These are phyloP conservation scores for Ceratobasidium sp. DNA, from an alignment of 1,284 basidiomycete species.

Conservation along the genomic window DNA sequence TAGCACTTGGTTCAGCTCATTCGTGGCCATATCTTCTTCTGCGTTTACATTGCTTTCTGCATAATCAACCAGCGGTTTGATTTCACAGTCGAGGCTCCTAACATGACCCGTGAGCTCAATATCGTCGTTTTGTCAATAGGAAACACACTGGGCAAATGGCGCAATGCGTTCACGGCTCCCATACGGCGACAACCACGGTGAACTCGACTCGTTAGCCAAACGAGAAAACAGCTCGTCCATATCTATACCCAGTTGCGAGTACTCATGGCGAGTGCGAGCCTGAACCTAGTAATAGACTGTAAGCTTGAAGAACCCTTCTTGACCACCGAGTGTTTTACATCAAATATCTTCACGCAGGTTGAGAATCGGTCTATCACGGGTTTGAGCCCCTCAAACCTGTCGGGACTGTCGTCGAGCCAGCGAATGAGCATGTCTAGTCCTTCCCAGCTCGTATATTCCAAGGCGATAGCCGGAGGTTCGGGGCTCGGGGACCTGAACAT, in stretches of 20 bases:
- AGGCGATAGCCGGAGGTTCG: no score
- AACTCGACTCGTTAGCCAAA: no score
- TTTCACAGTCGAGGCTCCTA: not conserved
- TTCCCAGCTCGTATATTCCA: not conserved
- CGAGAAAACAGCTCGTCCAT: no score
- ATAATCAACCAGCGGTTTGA: not conserved
- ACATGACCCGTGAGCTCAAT: not conserved
- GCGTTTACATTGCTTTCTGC: no score
- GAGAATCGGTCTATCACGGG: not conserved
- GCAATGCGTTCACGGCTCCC: no score
- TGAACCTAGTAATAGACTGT: no score
- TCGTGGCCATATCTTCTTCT: not conserved
- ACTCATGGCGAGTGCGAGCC: not conserved
- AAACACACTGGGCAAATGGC: no score
- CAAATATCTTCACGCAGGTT: not conserved
- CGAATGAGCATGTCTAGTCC: not conserved
- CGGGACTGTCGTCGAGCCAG: not conserved
- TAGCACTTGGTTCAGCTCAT: not conserved
- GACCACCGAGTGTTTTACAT: not conserved
- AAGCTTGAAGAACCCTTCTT: no score
- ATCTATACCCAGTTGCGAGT: not conserved
- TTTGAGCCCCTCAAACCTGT: not conserved
- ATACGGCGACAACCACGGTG: no score
- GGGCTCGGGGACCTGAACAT: no score
- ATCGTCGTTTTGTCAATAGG: not conserved